These are phyloP conservation scores for Geranium brycei DNA, from an alignment of 345 rosid genomes.

Conservation along the genomic window DNA sequence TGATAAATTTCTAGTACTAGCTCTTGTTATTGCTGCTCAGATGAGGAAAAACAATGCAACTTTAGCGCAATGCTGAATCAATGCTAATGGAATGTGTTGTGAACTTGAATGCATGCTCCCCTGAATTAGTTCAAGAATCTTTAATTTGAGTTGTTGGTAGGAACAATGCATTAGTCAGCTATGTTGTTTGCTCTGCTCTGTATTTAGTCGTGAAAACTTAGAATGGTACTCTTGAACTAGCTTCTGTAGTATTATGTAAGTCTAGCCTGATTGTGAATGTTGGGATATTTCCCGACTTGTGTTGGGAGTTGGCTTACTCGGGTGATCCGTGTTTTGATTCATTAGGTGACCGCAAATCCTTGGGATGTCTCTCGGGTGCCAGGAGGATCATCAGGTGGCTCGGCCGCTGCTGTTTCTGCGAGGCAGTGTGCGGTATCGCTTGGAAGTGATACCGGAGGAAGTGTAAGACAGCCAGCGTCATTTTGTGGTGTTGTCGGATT, in stretches of 20 bases:
- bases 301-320: conserved; percentile 29
- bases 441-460: conserved; percentile 98
- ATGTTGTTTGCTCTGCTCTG: not conserved
- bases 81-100: too few species aligned
- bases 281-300: conserved; percentile 11
- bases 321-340: conserved; percentile 32
- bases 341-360: conserved; percentile 74
- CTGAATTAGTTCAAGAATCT: not conserved
- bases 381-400: conserved; percentile 93
- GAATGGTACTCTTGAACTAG: not conserved
- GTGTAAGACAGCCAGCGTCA: conserved; percentile 94
- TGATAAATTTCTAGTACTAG: too few species aligned
- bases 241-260: not conserved
- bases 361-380: conserved; percentile 91
- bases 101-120: too few species aligned
- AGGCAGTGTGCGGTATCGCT: conserved; percentile 79
- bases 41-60: too few species aligned
- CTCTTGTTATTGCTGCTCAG: too few species aligned
- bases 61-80: too few species aligned
- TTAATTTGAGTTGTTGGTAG: too few species aligned
- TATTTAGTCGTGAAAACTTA: not conserved
- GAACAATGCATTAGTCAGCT: too few species aligned
- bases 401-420: conserved; percentile 92
- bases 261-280: not conserved
- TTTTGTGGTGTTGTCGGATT: conserved; percentile 92